Base-by-base conservation (phyloP, 768 basidiomycete genomes). In the Hypholoma sublateritium region DNA sequence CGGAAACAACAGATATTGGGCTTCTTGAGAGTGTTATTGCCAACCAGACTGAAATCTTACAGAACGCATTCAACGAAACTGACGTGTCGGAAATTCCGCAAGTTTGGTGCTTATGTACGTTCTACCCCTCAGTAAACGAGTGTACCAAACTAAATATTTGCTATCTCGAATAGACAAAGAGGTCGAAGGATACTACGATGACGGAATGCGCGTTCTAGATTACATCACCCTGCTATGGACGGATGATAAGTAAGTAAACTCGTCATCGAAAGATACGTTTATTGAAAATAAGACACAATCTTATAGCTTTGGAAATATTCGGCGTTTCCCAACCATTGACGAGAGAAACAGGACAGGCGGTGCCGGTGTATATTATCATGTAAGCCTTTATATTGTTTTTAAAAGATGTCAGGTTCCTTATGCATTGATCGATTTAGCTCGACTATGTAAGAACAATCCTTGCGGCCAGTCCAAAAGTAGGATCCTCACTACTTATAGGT, bases 331-430 rank as follows among this genome's bases (percentile, higher is more conserved):
- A 1, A 63, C 79, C 7, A 66, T 70, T 5, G 73, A 72, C 14
- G 85, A 87, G 63, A 75, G 83, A 14, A 83, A 82, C 62, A 76
- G 86, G 50, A 81, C 79, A 4, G 88, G 86, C 46, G 86, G 88
- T 41, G 83, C 86, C 24, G 88, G 87, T 35, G 80, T 88, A 5
- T 90, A 88, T 67, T 89, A 86, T 63, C 85, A 86, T 66, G 83
- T 81, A 58, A 56, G 76, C 68, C 28, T 14, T 36, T 36, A 24
- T 36, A 56, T 47, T 6, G n/a, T n/a, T n/a, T n/a, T n/a, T n/a
- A n/a, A n/a, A n/a, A n/a, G n/a, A 37, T 28, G 39, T 55, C 21
- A 44, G 22, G 14, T 16, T 13, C 34, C 21, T 43, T 51, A 43
- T 65, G 49, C 22, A 19, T 42, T 32, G 22, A 32, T 46, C 28